Base-by-base conservation (phyloP, 441 rosid species). In the Gossypium gossypioides region DNA sequence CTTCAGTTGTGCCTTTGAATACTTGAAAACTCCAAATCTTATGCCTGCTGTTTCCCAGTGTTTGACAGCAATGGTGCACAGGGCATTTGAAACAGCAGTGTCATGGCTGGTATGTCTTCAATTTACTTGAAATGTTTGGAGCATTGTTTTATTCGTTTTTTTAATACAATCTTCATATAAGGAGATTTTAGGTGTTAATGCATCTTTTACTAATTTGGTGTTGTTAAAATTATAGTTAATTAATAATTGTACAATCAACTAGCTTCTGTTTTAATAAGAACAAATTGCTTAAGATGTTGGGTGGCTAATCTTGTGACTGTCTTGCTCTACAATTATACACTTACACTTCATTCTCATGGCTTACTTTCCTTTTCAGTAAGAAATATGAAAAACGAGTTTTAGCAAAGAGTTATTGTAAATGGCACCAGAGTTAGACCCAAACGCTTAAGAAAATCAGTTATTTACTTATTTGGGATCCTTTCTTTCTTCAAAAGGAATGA, bases 1-100 rank as follows among this genome's bases (percentile, higher is more conserved):
- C 80, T 96, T 96, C 84, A 81, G 96, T 78, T 96, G 98, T 79
- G 98, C 81, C 64, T 96, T 96, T 76, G 99, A 96, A 77, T 96
- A 96, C 84, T 84, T 93, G 71, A 96, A 93, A 87, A 90, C 96
- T 68, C 92, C 97, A 86, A 88, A 88, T 81, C 96, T 94, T 56
- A 75, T 82, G 84, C 96, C 97, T 34, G 91, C 98, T 70, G 97
- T 91, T 66, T 89, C 87, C 76, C 96, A 90, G 76, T 94, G 98
- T 84, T 84, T 94, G 84, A 88, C 84, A 13, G 98, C 97, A 69
- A 83, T 92, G 81, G 99, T 96, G 65, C 97, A 89, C 77, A 82
- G 89, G 79, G 89, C 99, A 74, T 96, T 91, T 83, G 99, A 91
- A 81, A 85, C 97, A 76, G 96, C 96, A 68, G 86, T 92, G 57